phyloP scores from a whole-genome alignment of 2,329 filamentous ascomycete genomes.

The Trichoderma aggressivum region DNA sequence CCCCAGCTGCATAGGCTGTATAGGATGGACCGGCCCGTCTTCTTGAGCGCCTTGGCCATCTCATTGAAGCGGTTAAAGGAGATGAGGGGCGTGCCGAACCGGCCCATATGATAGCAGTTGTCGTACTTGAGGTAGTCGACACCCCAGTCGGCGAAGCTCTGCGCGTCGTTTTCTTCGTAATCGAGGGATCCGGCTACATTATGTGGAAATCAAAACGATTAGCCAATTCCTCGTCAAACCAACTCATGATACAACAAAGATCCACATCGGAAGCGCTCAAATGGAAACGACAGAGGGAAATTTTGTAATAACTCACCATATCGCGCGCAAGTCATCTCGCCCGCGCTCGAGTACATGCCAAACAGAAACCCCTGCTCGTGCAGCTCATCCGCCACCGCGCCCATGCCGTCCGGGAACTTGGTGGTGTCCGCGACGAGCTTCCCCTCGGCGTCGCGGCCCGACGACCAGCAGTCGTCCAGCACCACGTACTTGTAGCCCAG shows the following conservation, averaged over 20 bases:
- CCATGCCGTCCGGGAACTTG: constrained; percentile 39
- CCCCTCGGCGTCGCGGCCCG: constrained; percentile 25
- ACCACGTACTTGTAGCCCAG: constrained; percentile 31
- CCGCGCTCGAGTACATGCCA: constrained; percentile 41
- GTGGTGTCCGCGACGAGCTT: constrained; percentile 30
- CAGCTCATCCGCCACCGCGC: constrained; percentile 33
- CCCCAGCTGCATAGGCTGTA: constrained; percentile 38
- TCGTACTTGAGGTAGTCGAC: constrained; percentile 54
- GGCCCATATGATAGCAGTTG: constrained; percentile 36
- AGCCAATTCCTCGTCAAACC: constrained; percentile 8
- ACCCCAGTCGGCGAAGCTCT: constrained; percentile 50
- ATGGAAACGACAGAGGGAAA: not conserved
- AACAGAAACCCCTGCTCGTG: constrained; percentile 37
- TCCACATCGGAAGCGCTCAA: constrained; percentile 3
- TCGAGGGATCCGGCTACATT: constrained; percentile 43
- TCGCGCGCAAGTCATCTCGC: constrained; percentile 46
- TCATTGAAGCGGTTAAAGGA: constrained; percentile 18
- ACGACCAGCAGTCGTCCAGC: constrained; percentile 37
- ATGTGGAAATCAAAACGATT: not conserved
- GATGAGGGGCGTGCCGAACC: constrained; percentile 11
- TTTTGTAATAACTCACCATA: constrained; percentile 1
- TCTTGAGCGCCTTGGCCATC: constrained; percentile 35
- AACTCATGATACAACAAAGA: not conserved
- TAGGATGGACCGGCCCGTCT: constrained; percentile 31
- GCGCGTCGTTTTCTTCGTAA: constrained; percentile 50